Evolutionary conservation across 2,329 filamentous ascomycete species (phyloP).

Genomic region (Xylaria multiplex): DNA sequence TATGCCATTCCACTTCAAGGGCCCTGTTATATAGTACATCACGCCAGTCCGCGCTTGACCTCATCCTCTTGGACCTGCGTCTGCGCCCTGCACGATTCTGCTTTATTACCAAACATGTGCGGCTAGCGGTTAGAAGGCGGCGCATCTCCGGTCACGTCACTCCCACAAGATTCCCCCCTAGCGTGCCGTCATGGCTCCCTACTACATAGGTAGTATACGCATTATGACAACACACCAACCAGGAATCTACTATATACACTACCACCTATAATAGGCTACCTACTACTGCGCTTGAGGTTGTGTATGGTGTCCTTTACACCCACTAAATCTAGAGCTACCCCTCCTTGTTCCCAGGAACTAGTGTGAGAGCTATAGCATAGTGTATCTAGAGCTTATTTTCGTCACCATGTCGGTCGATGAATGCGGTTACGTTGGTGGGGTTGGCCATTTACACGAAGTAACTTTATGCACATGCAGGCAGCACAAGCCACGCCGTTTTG

Average conservation of each 20-base stretch:
- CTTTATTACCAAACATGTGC: constrained; percentile 17
- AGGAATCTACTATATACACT: neutral
- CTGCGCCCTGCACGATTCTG: constrained; percentile 47
- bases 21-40: constrained; percentile 22
- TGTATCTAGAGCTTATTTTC: constrained; percentile 3
- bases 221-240: neutral
- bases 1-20: constrained; percentile 8
- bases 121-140: constrained; percentile 28
- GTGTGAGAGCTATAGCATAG: neutral
- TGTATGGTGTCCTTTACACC: constrained; percentile 10
- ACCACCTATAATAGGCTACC: neutral
- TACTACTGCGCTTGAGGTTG: neutral
- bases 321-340: constrained; percentile 16
- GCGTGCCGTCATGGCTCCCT: neutral
- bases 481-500: constrained; percentile 23
- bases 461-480: constrained; percentile 27
- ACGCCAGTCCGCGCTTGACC: constrained; percentile 50
- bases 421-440: constrained; percentile 29
- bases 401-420: constrained; percentile 30
- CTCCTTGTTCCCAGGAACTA: constrained; percentile 1
- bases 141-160: constrained; percentile 31
- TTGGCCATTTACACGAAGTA: constrained; percentile 12
- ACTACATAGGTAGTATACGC: neutral
- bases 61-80: constrained; percentile 57
- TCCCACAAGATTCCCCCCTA: neutral